Evolutionary conservation across 495 filamentous ascomycete species (phyloP).

Genomic region (Acidomyces sp.): DNA sequence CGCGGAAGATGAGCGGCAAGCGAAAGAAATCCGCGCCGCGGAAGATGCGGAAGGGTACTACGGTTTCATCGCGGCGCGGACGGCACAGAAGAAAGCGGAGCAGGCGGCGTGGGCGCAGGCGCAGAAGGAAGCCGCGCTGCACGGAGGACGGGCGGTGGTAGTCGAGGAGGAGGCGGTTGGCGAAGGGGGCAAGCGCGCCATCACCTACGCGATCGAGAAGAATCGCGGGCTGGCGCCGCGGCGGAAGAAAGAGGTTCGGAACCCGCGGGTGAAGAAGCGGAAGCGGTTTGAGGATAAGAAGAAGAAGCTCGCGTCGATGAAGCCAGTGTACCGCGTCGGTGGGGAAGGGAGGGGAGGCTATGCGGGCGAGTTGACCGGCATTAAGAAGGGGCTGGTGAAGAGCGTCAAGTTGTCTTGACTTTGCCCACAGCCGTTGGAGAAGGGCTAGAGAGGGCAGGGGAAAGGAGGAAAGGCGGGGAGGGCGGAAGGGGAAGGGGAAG

Average conservation of each 20-base stretch:
- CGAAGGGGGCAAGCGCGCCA: constrained; percentile 72
- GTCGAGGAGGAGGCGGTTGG: constrained; percentile 48
- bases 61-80: constrained; percentile 61
- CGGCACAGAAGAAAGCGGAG: constrained; percentile 55
- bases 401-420: constrained; percentile 88
- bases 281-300: constrained; percentile 84
- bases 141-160: constrained; percentile 49
- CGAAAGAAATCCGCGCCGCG: constrained; percentile 33
- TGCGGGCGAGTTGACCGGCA: constrained; percentile 84
- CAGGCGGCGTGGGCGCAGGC: constrained; percentile 51
- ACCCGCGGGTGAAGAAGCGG: constrained; percentile 95
- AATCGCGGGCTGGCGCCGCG: constrained; percentile 88
- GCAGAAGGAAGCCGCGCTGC: constrained; percentile 37
- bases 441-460: no score
- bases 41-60: constrained; percentile 67
- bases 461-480: no score
- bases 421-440: no score
- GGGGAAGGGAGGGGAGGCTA: constrained; percentile 82
- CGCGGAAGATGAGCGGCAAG: constrained; percentile 47
- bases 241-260: constrained; percentile 82
- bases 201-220: constrained; percentile 86
- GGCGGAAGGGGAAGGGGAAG: no score
- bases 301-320: constrained; percentile 81
- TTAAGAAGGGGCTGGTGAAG: constrained; percentile 86
- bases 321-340: constrained; percentile 72